Evolutionary conservation across 805 yeast species (phyloP).

Genomic region (Metschnikowia cubensis): DNA sequence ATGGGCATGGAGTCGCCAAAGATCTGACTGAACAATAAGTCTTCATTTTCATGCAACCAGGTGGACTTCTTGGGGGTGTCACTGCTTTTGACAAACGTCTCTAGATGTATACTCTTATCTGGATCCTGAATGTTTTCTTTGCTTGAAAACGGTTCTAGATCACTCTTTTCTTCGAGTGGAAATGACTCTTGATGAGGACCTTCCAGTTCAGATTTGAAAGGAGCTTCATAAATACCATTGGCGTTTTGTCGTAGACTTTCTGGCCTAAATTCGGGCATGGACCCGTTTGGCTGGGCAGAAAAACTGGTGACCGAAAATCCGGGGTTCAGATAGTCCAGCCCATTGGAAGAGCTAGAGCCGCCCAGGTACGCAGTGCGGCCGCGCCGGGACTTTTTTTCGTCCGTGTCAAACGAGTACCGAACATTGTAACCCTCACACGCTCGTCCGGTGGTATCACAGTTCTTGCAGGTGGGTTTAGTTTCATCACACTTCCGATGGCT

Average conservation of each 20-base stretch:
- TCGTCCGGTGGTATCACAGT: slow-evolving; percentile 43
- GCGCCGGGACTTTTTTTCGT: not conserved
- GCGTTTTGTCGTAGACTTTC: too few relatives aligned
- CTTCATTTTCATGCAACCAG: slow-evolving; percentile 7
- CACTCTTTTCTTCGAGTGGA: too few relatives aligned
- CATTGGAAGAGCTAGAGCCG: too few relatives aligned
- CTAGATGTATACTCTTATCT: too few relatives aligned
- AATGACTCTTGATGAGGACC: too few relatives aligned
- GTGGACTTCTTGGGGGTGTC: not conserved
- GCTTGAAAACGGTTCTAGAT: too few relatives aligned
- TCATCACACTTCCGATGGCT: slow-evolving; percentile 58
- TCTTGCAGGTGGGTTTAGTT: slow-evolving; percentile 47
- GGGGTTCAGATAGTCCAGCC: not conserved
- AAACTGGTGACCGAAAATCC: not conserved
- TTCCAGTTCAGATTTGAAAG: too few relatives aligned
- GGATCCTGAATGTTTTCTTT: too few relatives aligned
- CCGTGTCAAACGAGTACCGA: slow-evolving; percentile 45
- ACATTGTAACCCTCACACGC: slow-evolving; percentile 50
- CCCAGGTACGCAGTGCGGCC: not conserved
- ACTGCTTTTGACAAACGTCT: too few relatives aligned
- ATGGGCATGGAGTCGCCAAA: slow-evolving; percentile 7
- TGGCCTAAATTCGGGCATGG: too few relatives aligned
- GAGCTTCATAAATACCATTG: too few relatives aligned
- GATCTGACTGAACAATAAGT: slow-evolving; percentile 8
- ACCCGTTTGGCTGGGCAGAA: too few relatives aligned